Evolutionary conservation across 306 rosid genomes (phyloP), one percentile per base, ranked within the genome.

Genomic region (Psophocarpus tetragonolobus): DNA sequence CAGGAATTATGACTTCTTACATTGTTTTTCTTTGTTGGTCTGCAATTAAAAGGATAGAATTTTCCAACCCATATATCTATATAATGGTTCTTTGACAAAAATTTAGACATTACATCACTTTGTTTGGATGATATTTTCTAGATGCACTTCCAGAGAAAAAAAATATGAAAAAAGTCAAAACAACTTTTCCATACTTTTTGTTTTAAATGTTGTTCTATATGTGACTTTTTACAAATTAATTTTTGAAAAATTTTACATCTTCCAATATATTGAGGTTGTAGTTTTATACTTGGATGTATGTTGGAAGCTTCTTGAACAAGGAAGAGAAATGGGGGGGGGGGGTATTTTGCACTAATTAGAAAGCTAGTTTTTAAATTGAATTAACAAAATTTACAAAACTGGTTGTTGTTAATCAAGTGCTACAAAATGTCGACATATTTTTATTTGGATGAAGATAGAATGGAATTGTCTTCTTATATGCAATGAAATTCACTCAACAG

Each of bases 1-100:
- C 98, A 4, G 98, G 97, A 81, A 88, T 93, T 75, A 91, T 93
- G 97, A 96, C 97, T 80, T 90, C 91, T 7, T 93, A 93, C 78
- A 74, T 91, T 68, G 90, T 93, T 73, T 93, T 89, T 82, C 90
- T 91, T 45, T 93, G 98, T 79, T 93, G 97, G 97, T 83, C 88
- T 84, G 98, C 98, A 39, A 80, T 93, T 29, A 86, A 93, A 86
- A 92, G 97, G 96, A 90, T 44, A 54, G 82, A 35, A 78, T 79
- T 56, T 35, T 85, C 75, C 18, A 71, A 41, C 6, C 65, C 73
- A 62, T 41, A 38, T 9, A 32, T 69, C 33, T 17, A 1, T 44
- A 3, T 39, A 42, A 38, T 13, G 26, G n/a, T 35, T 42, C 74
- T 17, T 35, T n/a, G 44, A 5, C 35, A 15, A 58, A n/a, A 58